Evolutionary conservation across 768 basidiomycete genomes (phyloP).

Genomic region (Rhizopogon salebrosus): DNA sequence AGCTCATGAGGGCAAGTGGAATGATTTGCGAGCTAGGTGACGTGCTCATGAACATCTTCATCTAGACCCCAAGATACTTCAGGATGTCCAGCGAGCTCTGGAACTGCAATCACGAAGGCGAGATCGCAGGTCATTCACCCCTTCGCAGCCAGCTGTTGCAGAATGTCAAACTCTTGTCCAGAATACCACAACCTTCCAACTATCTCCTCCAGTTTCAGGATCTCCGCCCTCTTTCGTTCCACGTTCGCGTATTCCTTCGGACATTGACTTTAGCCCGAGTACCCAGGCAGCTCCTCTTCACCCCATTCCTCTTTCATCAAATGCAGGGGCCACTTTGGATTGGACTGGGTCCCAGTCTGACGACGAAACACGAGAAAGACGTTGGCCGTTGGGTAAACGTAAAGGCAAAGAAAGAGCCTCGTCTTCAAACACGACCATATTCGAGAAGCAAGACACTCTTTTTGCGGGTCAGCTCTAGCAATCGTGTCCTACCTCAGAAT

Average conservation of each 20-base stretch:
- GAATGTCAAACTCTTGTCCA: constrained; percentile 19
- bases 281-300: constrained; percentile 43
- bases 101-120: constrained; percentile 72
- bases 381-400: constrained; percentile 58
- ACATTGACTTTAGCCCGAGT: constrained; percentile 70
- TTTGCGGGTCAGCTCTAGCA: constrained; percentile 44
- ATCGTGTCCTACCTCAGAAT: constrained; percentile 4
- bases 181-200: constrained; percentile 25
- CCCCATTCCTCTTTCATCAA: constrained; percentile 64
- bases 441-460: constrained; percentile 56
- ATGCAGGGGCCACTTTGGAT: constrained; percentile 68
- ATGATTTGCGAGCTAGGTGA: constrained; percentile 1
- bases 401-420: constrained; percentile 49
- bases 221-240: constrained; percentile 10
- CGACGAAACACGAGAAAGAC: constrained; percentile 53
- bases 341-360: constrained; percentile 59
- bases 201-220: constrained; percentile 6
- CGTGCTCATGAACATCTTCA: constrained; percentile 8
- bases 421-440: constrained; percentile 35
- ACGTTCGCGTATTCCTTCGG: constrained; percentile 24
- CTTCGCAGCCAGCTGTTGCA: constrained; percentile 10
- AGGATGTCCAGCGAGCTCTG: constrained; percentile 74
- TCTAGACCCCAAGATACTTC: constrained; percentile 72
- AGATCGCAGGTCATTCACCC: constrained; percentile 40
- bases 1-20: constrained; percentile 71